Evolutionary conservation across 352 stramenopile species (phyloP), one percentile per base, ranked within the genome.

Genomic region (Phytophthora sp.): DNA sequence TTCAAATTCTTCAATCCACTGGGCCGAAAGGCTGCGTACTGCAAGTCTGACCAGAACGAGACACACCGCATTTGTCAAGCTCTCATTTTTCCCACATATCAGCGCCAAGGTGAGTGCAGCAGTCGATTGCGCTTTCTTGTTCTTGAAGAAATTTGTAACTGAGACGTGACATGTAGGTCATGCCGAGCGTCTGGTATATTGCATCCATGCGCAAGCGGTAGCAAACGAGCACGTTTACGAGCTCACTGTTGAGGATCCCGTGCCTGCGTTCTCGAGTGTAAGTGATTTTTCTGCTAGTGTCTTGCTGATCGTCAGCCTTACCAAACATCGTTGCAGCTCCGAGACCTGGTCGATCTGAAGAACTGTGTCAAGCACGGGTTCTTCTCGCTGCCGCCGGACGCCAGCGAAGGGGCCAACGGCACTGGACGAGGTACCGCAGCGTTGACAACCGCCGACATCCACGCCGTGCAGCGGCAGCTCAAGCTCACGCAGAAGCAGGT

Each of bases 1-100:
- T 96, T 96, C 54, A 92, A 86, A 54, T 96, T 96, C 64, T 77
- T 61, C 46, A 93, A 91, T 46, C 87, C 87, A 11, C 63, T 93
- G 3, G 75, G 83, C 13, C 78, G 82, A 45, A 91, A 91, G 26
- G 58, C 55, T 23, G 13, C 42, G 18, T 71, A 72, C 39, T 77
- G 56, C 20, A 66, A 65, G 32, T 51, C 55, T 13, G 57, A 63
- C 18, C 77, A 83, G 52, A 87, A 86, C 20, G 77, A 93, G 55
- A 92, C 81, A 13, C 85, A 88, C 39, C 83, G 87, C 28, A 94
- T 96, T 58, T 96, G 87, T 52, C 87, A 96, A 35, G 87, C 78
- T 9, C 73, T 96, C 12, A 71, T 96, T 17, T 89, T 94, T 54
- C 85, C 87, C 2, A 79, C 76, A 0, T 82, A 88, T 54, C 87